Evolutionary conservation across 2,329 filamentous ascomycete species (phyloP).

Genomic region (Exophiala alcalophila): DNA sequence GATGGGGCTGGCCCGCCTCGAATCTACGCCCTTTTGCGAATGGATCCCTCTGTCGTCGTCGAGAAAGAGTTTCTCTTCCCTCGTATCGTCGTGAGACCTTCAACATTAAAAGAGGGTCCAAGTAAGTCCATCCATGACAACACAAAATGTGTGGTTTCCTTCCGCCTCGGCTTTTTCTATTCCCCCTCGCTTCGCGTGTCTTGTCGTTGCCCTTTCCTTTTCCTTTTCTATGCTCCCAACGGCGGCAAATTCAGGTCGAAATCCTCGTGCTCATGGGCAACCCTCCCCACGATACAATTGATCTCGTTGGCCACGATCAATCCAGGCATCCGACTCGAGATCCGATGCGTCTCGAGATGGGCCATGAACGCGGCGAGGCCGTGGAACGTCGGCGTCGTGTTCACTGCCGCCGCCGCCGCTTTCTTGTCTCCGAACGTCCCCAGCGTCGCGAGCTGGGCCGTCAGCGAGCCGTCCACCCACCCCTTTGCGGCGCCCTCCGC

Average conservation of each 20-base stretch:
- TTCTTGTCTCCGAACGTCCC: constrained; percentile 12
- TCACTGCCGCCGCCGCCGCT: constrained; percentile 5
- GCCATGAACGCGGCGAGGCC: constrained; percentile 44
- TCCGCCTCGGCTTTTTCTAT: no score
- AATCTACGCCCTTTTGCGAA: no score
- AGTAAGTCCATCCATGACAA: no score
- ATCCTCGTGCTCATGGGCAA: constrained; percentile 41
- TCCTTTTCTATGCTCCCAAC: constrained; percentile 2
- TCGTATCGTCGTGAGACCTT: no score
- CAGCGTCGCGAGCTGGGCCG: constrained; percentile 14
- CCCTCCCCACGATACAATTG: constrained; percentile 41
- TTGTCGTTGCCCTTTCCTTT: no score
- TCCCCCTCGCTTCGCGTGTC: no score
- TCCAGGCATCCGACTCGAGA: constrained; percentile 31
- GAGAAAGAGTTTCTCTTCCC: no score
- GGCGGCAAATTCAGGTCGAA: constrained; percentile 49
- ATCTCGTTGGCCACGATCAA: constrained; percentile 41
- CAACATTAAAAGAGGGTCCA: no score
- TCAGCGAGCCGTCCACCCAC: constrained; percentile 15
- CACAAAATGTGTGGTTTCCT: no score
- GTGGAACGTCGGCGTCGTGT: constrained; percentile 36
- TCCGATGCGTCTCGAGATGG: constrained; percentile 42
- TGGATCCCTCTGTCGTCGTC: no score
- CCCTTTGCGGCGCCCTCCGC: constrained; percentile 35
- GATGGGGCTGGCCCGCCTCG: no score